These are phyloP conservation scores for Butyriboletus loyo DNA, from an alignment of 768 basidiomycete species.

Conservation along the genomic window DNA sequence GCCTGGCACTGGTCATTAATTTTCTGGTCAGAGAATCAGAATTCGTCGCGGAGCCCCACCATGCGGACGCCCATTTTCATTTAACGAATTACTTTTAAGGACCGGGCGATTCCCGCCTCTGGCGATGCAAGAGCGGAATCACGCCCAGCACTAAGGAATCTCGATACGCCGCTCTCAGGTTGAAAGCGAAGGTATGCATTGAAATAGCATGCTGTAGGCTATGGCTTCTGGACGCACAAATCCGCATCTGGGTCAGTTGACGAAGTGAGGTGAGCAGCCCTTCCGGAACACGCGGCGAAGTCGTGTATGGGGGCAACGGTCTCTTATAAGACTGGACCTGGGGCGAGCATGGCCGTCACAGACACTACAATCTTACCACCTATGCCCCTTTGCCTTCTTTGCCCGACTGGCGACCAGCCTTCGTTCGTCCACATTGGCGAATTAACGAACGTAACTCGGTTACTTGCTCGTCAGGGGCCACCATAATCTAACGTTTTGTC, in stretches of 20 bases:
- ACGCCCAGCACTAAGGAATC: not conserved
- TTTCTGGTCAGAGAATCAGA: not conserved
- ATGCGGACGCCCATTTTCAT: constrained; percentile 16
- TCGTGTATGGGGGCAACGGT: constrained; percentile 32
- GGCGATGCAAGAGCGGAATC: not conserved
- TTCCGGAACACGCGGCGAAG: constrained; percentile 29
- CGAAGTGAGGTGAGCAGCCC: constrained; percentile 27
- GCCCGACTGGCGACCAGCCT: constrained; percentile 21
- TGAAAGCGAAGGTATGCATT: constrained; percentile 16
- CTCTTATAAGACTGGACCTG: constrained; percentile 28
- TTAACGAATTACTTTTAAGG: constrained; percentile 14
- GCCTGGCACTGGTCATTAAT: not conserved
- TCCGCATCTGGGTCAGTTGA: constrained; percentile 19
- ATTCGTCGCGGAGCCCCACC: constrained; percentile 1
- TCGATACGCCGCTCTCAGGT: not conserved
- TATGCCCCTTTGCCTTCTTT: constrained; percentile 27
- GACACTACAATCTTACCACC: constrained; percentile 15
- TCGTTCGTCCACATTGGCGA: constrained; percentile 18
- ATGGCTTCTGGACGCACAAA: constrained; percentile 22
- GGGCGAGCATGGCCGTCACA: constrained; percentile 8
- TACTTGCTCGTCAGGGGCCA: not conserved
- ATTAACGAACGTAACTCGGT: constrained; percentile 16
- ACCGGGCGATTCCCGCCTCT: constrained; percentile 23
- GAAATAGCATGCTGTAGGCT: constrained; percentile 24
- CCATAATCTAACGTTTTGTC: constrained; percentile 5